A percentile compares a stretch with the other conserved stretches of the same genome.
phyloP scores from a whole-genome alignment of 139 green algal species.

The Monoraphidium neglectum region DNA sequence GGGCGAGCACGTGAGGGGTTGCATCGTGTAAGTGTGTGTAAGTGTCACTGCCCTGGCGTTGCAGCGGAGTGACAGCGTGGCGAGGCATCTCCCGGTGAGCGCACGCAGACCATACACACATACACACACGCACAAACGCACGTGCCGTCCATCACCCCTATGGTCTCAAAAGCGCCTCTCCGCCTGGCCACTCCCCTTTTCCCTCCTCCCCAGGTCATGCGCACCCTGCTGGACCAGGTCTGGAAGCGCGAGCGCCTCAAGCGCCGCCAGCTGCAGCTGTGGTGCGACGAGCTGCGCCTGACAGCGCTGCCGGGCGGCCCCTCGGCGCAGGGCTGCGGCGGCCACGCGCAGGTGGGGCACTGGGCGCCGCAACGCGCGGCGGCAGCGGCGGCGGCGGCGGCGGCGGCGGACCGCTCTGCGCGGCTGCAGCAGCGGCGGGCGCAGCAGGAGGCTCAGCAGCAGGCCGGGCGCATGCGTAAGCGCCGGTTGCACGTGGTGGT shows the following conservation, averaged over 20 bases:
- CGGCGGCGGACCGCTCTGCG: no score
- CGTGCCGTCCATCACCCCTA: no score
- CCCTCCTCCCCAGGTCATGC: constrained; percentile 46
- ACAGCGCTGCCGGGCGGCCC: constrained; percentile 2
- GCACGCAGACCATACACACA: not conserved
- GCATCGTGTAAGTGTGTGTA: not conserved
- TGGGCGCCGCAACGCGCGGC: no score
- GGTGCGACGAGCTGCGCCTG: constrained; percentile 32
- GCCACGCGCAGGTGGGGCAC: no score
- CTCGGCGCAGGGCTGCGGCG: no score
- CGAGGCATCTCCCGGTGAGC: not conserved
- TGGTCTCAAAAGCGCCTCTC: constrained; percentile 4
- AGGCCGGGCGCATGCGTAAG: no score
- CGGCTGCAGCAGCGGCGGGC: no score
- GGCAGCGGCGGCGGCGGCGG: no score
- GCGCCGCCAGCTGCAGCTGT: constrained; percentile 49
- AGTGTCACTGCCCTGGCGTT: not conserved
- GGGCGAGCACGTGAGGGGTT: no score
- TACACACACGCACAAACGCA: not conserved
- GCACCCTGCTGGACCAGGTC: constrained; percentile 55
- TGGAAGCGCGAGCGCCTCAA: constrained; percentile 60
- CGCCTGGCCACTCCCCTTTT: constrained; percentile 19
- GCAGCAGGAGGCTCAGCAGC: no score
- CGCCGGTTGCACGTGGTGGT: no score
- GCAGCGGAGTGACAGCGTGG: not conserved